Evolutionary conservation across 768 basidiomycete genomes (phyloP).

Genomic region (Tricholoma saponaceum): DNA sequence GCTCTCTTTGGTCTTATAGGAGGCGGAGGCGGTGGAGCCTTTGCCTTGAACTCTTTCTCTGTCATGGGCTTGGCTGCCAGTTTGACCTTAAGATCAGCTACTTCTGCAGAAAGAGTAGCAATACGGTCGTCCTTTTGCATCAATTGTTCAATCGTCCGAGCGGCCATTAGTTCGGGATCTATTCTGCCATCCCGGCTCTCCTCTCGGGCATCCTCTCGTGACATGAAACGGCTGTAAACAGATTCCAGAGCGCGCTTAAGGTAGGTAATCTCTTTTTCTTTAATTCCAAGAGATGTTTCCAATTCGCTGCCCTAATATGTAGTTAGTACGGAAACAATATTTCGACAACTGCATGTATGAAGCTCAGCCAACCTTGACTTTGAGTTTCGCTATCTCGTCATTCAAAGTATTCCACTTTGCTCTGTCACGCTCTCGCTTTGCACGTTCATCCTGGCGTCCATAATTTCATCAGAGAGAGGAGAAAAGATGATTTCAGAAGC

Average conservation of each 20-base stretch:
- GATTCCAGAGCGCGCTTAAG: slow-evolving; percentile 86
- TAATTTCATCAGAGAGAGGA: neutral
- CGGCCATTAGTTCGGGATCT: slow-evolving; percentile 67
- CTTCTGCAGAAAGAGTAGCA: slow-evolving; percentile 41
- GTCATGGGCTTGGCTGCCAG: slow-evolving; percentile 50
- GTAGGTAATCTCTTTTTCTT: slow-evolving; percentile 72
- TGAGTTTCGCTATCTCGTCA: slow-evolving; percentile 72
- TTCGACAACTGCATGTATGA: neutral
- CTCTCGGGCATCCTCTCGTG: slow-evolving; percentile 48
- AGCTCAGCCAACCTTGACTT: slow-evolving; percentile 50
- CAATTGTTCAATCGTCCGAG: slow-evolving; percentile 65
- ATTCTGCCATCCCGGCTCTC: slow-evolving; percentile 43
- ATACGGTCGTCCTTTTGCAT: slow-evolving; percentile 69
- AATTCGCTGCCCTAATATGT: slow-evolving; percentile 48
- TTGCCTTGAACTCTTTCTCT: slow-evolving; percentile 70
- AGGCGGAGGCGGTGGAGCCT: slow-evolving; percentile 62
- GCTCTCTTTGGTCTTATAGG: slow-evolving; percentile 39
- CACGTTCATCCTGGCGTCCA: slow-evolving; percentile 59
- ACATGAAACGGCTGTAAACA: slow-evolving; percentile 75
- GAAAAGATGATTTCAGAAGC: slow-evolving; percentile 18
- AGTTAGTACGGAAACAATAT: neutral
- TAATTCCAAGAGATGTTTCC: slow-evolving; percentile 40
- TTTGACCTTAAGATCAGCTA: slow-evolving; percentile 47
- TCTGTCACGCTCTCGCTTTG: slow-evolving; percentile 71
- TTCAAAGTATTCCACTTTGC: slow-evolving; percentile 66